phyloP scores from a whole-genome alignment of 768 basidiomycete genomes.

The Scleroderma citrinum region DNA sequence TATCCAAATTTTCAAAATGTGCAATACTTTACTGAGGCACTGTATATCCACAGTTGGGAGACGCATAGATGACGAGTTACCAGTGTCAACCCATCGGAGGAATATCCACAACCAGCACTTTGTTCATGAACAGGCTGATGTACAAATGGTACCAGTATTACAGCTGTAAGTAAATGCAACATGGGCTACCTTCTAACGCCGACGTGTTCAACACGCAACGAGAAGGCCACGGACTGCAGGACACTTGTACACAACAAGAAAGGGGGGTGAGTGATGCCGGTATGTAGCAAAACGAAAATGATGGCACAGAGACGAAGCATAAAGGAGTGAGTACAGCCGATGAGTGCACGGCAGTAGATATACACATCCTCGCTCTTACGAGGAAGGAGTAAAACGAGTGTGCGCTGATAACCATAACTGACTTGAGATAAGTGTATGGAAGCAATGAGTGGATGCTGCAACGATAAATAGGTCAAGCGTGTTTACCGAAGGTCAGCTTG shows the following conservation, averaged over 20 bases:
- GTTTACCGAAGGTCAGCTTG: background rate
- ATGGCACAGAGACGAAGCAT: background rate
- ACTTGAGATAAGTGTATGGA: background rate
- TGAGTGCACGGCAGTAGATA: background rate
- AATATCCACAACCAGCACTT: background rate
- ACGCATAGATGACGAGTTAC: too few species aligned
- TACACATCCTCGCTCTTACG: background rate
- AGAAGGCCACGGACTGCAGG: background rate
- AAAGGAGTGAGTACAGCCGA: background rate
- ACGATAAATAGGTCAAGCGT: background rate
- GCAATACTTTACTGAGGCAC: too few species aligned
- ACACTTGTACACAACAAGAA: background rate
- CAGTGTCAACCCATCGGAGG: too few species aligned
- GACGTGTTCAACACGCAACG: background rate
- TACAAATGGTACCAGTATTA: constrained; percentile 1
- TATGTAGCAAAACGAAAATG: background rate
- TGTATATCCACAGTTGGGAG: too few species aligned
- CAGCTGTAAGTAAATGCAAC: background rate
- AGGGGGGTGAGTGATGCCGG: background rate
- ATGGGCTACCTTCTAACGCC: background rate
- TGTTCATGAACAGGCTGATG: background rate
- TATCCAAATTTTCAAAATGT: too few species aligned
- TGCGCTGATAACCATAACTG: background rate
- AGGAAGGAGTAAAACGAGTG: background rate
- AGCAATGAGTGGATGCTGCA: background rate